phyloP scores from a whole-genome alignment of 1,139 yeast genomes.

The Debaryomyces coudertii region DNA sequence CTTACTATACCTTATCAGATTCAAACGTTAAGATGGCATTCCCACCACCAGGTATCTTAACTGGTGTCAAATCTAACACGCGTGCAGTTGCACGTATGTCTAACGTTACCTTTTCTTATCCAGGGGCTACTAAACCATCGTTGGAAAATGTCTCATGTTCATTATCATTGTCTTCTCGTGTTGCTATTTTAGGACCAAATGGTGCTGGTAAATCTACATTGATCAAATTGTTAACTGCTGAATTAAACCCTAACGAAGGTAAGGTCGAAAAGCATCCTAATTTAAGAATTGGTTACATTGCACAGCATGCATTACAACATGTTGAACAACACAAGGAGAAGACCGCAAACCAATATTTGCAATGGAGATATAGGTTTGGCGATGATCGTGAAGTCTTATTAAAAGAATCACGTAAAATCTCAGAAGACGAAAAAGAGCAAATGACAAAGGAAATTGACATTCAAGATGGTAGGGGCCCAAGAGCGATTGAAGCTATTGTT shows the following conservation, averaged over 20 bases:
- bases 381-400: conserved; percentile 96
- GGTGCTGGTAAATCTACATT: conserved; percentile 99
- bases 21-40: conserved; percentile 94
- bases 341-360: conserved; percentile 95
- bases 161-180: conserved; percentile 88
- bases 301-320: conserved; percentile 97
- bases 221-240: conserved; percentile 91
- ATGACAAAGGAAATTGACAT: conserved; percentile 79
- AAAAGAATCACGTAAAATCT: conserved; percentile 88
- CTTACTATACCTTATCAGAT: conserved; percentile 94
- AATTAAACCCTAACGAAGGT: conserved; percentile 82
- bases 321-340: conserved; percentile 97
- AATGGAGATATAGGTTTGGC: conserved; percentile 97
- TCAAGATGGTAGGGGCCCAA: conserved; percentile 86
- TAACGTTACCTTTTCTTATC: conserved; percentile 85
- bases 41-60: conserved; percentile 96
- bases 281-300: conserved; percentile 96
- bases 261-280: conserved; percentile 97
- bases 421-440: conserved; percentile 79
- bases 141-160: conserved; percentile 81
- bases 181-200: conserved; percentile 95
- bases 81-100: conserved; percentile 93
- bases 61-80: conserved; percentile 94
- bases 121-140: conserved; percentile 87
- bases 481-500: conserved; percentile 89